Conservation (phyloP, 306 rosid species). For the Morella rubra region DNA sequence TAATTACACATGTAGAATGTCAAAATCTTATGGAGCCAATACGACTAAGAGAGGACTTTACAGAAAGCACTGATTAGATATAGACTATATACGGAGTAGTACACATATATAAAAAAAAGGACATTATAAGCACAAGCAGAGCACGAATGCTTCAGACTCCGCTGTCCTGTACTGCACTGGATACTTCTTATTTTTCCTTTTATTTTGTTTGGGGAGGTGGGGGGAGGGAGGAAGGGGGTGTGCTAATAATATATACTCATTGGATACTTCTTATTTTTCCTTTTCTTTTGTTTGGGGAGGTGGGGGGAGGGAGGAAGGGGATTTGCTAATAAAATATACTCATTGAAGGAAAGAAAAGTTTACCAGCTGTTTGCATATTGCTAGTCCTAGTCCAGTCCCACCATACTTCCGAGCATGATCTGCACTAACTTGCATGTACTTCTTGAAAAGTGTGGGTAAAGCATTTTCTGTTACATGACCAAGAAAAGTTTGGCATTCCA, state of each 20-base stretch:
- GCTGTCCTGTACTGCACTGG: background rate
- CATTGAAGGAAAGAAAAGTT: constrained; percentile 3
- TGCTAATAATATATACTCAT: background rate
- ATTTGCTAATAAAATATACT: background rate
- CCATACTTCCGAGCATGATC: constrained; percentile 97
- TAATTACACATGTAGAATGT: background rate
- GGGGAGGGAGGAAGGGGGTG: too few species aligned
- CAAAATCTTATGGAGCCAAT: background rate
- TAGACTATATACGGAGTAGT: background rate
- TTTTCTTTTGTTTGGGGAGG: too few species aligned
- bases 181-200: too few species aligned
- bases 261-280: background rate
- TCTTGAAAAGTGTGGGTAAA: constrained; percentile 71
- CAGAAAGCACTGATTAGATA: background rate
- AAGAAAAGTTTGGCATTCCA: constrained; percentile 14
- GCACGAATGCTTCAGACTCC: background rate
- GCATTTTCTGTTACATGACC: constrained; percentile 64
- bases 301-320: too few species aligned
- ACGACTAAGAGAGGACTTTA: background rate
- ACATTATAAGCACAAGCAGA: background rate
- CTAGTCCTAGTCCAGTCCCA: constrained; percentile 93
- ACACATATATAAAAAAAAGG: background rate
- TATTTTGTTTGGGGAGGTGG: too few species aligned
- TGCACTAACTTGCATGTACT: constrained; percentile 99
- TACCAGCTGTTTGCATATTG: constrained; percentile 99